Evolutionary conservation across 108 stramenopile species (phyloP), one percentile per base, ranked within the genome.

Genomic region (Epithemia pelagica): DNA sequence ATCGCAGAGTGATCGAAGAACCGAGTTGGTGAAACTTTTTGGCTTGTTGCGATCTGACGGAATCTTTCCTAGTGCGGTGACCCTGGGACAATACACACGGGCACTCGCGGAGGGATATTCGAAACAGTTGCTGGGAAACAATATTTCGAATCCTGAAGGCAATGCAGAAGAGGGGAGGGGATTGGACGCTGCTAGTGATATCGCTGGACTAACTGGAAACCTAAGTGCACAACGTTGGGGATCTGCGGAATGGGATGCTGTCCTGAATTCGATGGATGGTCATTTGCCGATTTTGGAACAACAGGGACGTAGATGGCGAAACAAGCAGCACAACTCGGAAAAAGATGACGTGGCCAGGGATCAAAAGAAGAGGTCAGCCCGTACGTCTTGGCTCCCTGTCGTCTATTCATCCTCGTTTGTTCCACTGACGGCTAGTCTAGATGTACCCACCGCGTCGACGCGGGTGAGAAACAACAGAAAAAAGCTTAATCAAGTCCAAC

Each of bases 91-190:
- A 58, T 93, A 93, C 71, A 93, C 92, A 53, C 65, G 78, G 21
- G 80, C 92, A 2, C 73, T 93, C 54, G 92, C 92, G n/a, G 92
- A 93, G 70, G 92, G 92, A 22, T 90, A 82, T 75, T 90, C 89
- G 22, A 93, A 86, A 37, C 60, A 74, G 62, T 55, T 76, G 1
- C 64, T 65, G 20, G 66, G 59, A 59, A 78, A 69, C 21, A 31
- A 46, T 21, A 15, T 68, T 28, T 72, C 72, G 3, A 76, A 82
- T 20, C 70, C 74, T 32, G 30, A 51, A 20, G 24, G 18, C 52
- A n/a, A n/a, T n/a, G n/a, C n/a, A n/a, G n/a, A n/a, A n/a, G n/a
- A n/a, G n/a, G n/a, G n/a, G n/a, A n/a, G n/a, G n/a, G 64, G 55
- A 5, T 33, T 67, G 19, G 76, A 72, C 32, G 60, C 52, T 24